Evolutionary conservation across 164 flowering plant species (phyloP), one percentile per base, ranked within the genome.

Genomic region (Litsea cubeba): DNA sequence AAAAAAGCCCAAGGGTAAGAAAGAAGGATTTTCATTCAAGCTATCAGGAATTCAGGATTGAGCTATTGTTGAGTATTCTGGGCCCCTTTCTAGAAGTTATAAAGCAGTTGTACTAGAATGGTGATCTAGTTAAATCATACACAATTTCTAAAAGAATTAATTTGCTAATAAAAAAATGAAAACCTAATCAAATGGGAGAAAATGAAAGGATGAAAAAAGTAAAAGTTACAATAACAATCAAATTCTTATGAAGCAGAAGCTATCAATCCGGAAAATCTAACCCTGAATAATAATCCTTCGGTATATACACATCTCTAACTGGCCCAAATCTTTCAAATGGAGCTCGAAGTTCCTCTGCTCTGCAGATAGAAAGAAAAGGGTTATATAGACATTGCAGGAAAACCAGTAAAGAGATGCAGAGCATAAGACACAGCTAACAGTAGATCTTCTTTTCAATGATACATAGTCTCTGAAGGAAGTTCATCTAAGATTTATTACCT

Each of bases 261-360:
- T 3, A 18, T 23, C 58, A 25, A 23, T 24, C 10, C 4, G 1
- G 50, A 74, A 72, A 81, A 57, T 22, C 92, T 84, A 70, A 92
- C 97, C 97, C 95, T 40, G 95, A 80, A 79, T 92, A 87, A 75
- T 88, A 92, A 75, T 92, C 92, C 80, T 84, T 90, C 1, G 97
- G 97, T 68, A 90, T 80, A 80, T 90, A 90, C 2, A 92, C 92
- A 78, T 92, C 95, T 79, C 97, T 84, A 11, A 92, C 92, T 74
- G 83, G 75, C 69, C 97, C 97, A 83, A 82, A 92, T 71, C 94
- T 85, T 86, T 92, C 97, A 79, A 92, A 92, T 17, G 91, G 90
- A 66, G 76, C 79, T 28, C 97, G 86, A 65, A 92, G 90, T 71
- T 90, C 97, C 76, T 90, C 97, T 8, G 92, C 86, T 68, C 95